phyloP scores from a whole-genome alignment of 805 yeast genomes.

The Blastobotrys mokoenaii region DNA sequence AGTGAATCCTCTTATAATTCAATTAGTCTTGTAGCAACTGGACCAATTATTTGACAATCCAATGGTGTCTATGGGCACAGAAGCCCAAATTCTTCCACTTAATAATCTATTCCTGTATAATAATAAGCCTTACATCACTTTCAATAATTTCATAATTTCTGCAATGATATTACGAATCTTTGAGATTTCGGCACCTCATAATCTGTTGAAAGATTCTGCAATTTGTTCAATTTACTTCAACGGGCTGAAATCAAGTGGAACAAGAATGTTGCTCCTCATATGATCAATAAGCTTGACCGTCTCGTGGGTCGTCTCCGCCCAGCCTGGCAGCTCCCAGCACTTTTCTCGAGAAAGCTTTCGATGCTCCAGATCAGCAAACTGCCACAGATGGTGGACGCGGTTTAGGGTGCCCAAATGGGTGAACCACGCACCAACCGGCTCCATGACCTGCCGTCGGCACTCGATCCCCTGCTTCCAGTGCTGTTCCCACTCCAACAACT shows the following conservation, averaged over 20 bases:
- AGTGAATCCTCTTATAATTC: no score
- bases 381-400: conserved; percentile 37
- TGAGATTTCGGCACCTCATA: conserved; percentile 32
- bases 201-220: no score
- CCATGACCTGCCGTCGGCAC: conserved; percentile 38
- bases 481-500: conserved; percentile 36
- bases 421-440: conserved; percentile 41
- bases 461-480: conserved; percentile 35
- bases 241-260: conserved; percentile 34
- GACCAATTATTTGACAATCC: no score
- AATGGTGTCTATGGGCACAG: no score
- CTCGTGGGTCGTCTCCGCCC: conserved; percentile 38
- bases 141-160: no score
- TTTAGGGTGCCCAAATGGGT: conserved; percentile 33
- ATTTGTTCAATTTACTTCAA: no score
- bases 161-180: no score
- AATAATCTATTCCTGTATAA: no score
- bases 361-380: conserved; percentile 36
- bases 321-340: conserved; percentile 38
- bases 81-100: no score
- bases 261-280: conserved; percentile 33
- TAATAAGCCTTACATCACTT: no score
- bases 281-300: conserved; percentile 32
- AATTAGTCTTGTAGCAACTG: no score
- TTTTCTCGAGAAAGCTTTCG: conserved; percentile 33